These are phyloP conservation scores for Gnomoniopsis smithogilvyi DNA, from an alignment of 2,329 filamentous ascomycete genomes.

Conservation along the genomic window DNA sequence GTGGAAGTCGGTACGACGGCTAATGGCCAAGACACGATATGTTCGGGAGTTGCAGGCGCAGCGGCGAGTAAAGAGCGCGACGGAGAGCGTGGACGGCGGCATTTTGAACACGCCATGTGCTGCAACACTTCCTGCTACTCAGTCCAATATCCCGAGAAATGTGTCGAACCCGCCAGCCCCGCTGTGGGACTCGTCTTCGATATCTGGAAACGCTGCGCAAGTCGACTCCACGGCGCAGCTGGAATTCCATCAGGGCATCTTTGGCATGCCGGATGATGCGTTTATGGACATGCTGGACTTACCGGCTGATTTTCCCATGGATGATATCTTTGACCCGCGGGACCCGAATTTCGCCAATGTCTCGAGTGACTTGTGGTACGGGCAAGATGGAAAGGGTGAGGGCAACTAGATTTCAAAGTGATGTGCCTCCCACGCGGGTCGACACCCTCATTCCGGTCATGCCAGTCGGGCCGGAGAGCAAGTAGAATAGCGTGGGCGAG, in stretches of 20 bases:
- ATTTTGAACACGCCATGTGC: not conserved
- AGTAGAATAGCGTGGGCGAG: too few species aligned
- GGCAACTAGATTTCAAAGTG: too few species aligned
- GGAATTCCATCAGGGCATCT: not conserved
- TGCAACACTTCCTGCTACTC: not conserved
- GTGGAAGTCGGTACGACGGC: slow-evolving; percentile 14
- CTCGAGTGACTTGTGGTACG: too few species aligned
- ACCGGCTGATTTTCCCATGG: not conserved
- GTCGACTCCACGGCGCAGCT: not conserved
- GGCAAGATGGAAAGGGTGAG: too few species aligned
- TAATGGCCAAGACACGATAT: slow-evolving; percentile 18
- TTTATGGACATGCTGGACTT: not conserved
- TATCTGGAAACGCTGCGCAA: not conserved
- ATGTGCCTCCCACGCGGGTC: too few species aligned
- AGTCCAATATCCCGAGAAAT: not conserved
- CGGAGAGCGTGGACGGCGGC: fast-evolving
- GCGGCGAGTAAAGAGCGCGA: not conserved
- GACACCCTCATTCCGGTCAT: too few species aligned
- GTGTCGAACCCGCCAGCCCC: not conserved
- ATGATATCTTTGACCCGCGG: not conserved
- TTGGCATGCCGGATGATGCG: not conserved
- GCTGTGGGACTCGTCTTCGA: not conserved
- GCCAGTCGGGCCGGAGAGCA: too few species aligned
- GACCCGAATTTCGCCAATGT: too few species aligned
- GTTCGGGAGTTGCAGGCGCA: slow-evolving; percentile 11